Conservation (phyloP, 768 basidiomycete genomes). For the Psilocybe subaeruginosa region DNA sequence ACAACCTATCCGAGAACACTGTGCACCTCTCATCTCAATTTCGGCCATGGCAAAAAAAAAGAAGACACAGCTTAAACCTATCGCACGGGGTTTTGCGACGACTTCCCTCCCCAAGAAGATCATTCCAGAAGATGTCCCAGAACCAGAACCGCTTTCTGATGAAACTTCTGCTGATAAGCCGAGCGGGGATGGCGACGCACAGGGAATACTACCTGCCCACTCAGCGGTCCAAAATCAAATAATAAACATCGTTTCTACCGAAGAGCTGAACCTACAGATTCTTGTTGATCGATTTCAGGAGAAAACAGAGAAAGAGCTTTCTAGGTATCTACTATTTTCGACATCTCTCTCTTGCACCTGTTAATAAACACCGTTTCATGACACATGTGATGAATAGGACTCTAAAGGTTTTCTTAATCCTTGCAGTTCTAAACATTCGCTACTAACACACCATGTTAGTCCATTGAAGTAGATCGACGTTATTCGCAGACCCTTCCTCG, state of each 20-base stretch:
- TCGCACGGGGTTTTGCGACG: constrained; percentile 78
- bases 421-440: background rate
- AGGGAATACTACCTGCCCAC: background rate
- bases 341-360: too few relatives aligned
- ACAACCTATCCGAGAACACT: background rate
- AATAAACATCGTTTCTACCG: constrained; percentile 40
- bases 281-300: constrained; percentile 86
- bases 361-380: too few relatives aligned
- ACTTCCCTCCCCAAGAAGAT: constrained; percentile 83
- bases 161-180: background rate
- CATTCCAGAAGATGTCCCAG: constrained; percentile 18
- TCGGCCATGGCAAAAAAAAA: constrained; percentile 78
- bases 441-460: constrained; percentile 40
- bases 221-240: constrained; percentile 20
- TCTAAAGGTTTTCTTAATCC: constrained; percentile 34
- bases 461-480: constrained; percentile 82
- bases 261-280: constrained; percentile 65
- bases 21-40: background rate
- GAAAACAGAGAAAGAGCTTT: constrained; percentile 85
- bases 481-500: constrained; percentile 63
- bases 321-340: constrained; percentile 45
- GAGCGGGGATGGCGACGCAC: background rate
- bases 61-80: constrained; percentile 78
- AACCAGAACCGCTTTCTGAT: constrained; percentile 1
- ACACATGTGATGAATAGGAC: constrained; percentile 23